Percentiles rank a stretch among this genome's conserved stretches.
Conservation (phyloP, 2,329 filamentous ascomycete genomes). For the Colletotrichum chrysophilum region DNA sequence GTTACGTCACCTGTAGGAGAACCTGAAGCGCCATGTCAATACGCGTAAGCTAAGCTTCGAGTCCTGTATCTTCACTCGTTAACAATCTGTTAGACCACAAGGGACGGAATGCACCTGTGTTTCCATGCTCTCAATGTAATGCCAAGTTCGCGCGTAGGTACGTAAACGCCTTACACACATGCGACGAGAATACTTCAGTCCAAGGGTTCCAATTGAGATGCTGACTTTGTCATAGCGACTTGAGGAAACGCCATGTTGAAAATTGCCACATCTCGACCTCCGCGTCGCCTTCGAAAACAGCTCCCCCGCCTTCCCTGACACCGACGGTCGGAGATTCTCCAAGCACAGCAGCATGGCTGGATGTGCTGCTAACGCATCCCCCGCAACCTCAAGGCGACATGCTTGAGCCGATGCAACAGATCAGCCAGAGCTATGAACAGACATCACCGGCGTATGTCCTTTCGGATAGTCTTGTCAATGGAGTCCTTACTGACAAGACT, state of each 20-base stretch:
- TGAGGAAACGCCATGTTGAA: constrained; percentile 3
- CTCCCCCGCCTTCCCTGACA: not conserved
- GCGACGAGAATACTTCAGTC: not conserved
- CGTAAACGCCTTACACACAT: not conserved
- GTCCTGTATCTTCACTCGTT: not conserved
- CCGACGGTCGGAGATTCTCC: not conserved
- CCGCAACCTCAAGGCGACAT: not conserved
- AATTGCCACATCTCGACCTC: not conserved
- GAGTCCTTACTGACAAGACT: not conserved
- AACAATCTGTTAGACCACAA: not conserved
- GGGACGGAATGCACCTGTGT: constrained; percentile 1
- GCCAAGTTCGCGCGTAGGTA: constrained; percentile 1
- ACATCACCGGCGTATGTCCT: not conserved
- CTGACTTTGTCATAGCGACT: not conserved
- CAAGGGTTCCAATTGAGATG: not conserved
- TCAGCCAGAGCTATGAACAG: not conserved
- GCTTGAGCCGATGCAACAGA: not conserved
- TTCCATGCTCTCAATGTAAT: not conserved
- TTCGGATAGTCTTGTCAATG: not conserved
- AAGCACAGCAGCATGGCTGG: not conserved
- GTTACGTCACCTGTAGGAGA: not conserved
- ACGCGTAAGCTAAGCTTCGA: not conserved
- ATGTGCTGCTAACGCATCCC: not conserved
- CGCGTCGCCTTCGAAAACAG: not conserved
- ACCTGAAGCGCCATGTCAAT: constrained; percentile 11